Evolutionary conservation across 768 basidiomycete species (phyloP), one percentile per base, ranked within the genome.

Genomic region (Krasilnikovozyma curviuscula): DNA sequence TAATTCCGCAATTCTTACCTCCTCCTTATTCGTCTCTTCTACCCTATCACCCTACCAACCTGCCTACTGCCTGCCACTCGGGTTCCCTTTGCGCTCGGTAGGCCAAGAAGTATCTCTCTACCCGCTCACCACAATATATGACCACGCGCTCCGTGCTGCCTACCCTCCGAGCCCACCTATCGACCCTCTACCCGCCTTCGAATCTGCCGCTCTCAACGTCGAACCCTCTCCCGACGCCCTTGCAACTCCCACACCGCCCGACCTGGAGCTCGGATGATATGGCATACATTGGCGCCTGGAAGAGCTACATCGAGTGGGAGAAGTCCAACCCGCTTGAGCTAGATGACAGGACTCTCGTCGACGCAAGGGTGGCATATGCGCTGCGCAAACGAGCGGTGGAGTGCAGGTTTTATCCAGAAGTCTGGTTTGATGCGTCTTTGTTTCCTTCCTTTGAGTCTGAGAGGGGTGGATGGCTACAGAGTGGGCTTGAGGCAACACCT

Each of bases 41-140:
- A 5, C 13, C 12, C 39, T 16, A 40, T 4, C 16, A 33, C 7
- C 13, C 10, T 41, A 24, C 46, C 24, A 14, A 33, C 25, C 19
- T 19, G 16, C 27, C 25, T 42, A 13, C 12, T 32, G 39, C 13
- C 1, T 21, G 19, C 2, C 3, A 8, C 23, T 19, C 24, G n/a
- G n/a, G n/a, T n/a, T n/a, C n/a, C n/a, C n/a, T n/a, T n/a, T n/a
- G n/a, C n/a, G n/a, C n/a, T 27, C 40, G 6, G 24, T 54, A 79
- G 79, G 88, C 91, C 13, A 95, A 97, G 65, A 93, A 95, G 61
- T 89, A 95, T 66, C 77, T 95, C 68, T 71, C 76, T 47, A 89
- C 95, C 65, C 72, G 84, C n/a, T 82, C 83, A 2, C 83, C 86
- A 6, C 75, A 80, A 2, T 81, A 95, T 61, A 89, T 95, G 83